Conservation (phyloP, 441 rosid species). For the Populus hybrid region DNA sequence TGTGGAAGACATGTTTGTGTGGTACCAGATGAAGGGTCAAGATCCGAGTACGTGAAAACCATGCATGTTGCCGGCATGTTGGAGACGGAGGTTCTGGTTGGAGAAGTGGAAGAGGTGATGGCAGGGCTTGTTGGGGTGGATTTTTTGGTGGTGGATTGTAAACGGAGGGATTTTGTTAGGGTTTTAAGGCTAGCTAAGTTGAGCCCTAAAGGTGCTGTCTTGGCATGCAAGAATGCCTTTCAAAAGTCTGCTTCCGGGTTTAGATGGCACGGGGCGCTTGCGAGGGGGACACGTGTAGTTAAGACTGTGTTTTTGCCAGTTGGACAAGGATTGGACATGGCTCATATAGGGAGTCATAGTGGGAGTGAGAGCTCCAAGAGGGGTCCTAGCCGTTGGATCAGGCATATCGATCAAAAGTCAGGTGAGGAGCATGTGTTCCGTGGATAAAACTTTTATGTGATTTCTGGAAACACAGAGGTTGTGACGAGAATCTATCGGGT, state of each 20-base stretch:
- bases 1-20: conserved; percentile 70
- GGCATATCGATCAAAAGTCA: conserved; percentile 54
- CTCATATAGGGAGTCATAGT: conserved; percentile 39
- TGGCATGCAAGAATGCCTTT: conserved; percentile 66
- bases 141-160: conserved; percentile 69
- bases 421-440: conserved; percentile 72
- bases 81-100: conserved; percentile 39
- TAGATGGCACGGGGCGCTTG: conserved; percentile 49
- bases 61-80: conserved; percentile 31
- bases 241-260: conserved; percentile 38
- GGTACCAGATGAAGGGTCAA: conserved; percentile 65
- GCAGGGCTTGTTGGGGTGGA: conserved; percentile 50
- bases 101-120: conserved; percentile 55
- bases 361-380: conserved; percentile 12
- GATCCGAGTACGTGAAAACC: conserved; percentile 38
- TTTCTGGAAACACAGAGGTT: not conserved
- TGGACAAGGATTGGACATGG: conserved; percentile 74
- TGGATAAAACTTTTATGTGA: conserved; percentile 11
- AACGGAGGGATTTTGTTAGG: conserved; percentile 47
- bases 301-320: conserved; percentile 65
- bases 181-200: conserved; percentile 53
- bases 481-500: not conserved
- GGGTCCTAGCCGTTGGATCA: conserved; percentile 66
- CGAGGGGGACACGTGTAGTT: conserved; percentile 51
- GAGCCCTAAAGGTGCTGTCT: conserved; percentile 62